Percentiles rank a stretch among this genome's conserved stretches.
Conservation (phyloP, 2,329 filamentous ascomycete genomes). For the Penicillium sclerotigenum region DNA sequence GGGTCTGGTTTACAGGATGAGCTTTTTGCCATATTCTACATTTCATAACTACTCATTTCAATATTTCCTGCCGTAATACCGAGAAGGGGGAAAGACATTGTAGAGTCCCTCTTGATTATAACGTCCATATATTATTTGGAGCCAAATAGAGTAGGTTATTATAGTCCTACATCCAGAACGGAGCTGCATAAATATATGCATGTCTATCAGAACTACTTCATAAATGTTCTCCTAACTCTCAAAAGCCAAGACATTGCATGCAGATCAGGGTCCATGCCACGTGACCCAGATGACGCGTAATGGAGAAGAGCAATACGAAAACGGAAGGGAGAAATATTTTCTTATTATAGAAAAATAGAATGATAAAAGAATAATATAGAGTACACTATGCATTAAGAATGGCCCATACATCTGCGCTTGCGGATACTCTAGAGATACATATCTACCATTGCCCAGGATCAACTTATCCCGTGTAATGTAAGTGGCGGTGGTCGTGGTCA, state of each 20-base stretch:
- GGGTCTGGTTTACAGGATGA: too few species aligned
- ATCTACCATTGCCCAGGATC: not conserved
- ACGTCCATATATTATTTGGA: not conserved
- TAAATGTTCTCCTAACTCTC: not conserved
- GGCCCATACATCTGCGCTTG: not conserved
- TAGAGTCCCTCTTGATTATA: not conserved
- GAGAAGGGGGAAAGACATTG: not conserved
- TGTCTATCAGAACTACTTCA: not conserved
- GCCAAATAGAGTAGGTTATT: not conserved
- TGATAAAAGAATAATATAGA: not conserved
- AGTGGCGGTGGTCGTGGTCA: not conserved
- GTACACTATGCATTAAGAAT: not conserved
- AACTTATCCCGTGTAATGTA: constrained; percentile 3
- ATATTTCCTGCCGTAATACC: not conserved
- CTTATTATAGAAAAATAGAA: not conserved
- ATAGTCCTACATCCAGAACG: not conserved
- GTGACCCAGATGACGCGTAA: not conserved
- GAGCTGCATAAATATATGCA: not conserved
- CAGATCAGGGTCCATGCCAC: not conserved
- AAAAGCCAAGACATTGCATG: constrained; percentile 3
- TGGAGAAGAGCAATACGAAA: not conserved
- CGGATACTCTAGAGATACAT: not conserved
- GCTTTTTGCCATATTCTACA: too few species aligned
- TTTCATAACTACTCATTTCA: not conserved
- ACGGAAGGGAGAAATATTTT: not conserved